phyloP scores from a whole-genome alignment of 148 eudicot species.

The Persicaria tinctoria region DNA sequence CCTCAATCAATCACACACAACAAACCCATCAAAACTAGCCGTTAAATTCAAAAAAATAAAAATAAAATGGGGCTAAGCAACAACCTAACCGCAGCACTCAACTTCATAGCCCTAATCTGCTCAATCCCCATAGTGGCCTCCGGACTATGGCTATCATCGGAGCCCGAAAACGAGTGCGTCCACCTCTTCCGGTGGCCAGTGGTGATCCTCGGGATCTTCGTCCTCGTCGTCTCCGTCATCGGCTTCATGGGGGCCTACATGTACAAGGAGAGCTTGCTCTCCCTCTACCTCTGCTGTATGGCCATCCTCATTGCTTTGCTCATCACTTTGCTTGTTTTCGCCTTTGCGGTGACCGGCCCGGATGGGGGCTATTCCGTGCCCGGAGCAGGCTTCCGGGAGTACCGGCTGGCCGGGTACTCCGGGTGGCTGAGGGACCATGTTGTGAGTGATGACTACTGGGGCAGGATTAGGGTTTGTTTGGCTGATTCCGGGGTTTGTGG shows the following conservation, averaged over 20 bases:
- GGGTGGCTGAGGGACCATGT: constrained; percentile 64
- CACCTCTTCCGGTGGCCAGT: constrained; percentile 81
- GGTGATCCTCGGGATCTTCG: constrained; percentile 43
- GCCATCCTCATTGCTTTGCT: constrained; percentile 60
- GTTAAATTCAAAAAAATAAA: neutral
- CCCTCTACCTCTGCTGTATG: constrained; percentile 62
- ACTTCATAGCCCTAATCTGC: constrained; percentile 73
- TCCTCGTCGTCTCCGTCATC: constrained; percentile 50
- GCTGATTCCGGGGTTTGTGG: constrained; percentile 43
- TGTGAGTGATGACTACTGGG: constrained; percentile 51
- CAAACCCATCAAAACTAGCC: constrained; percentile 2
- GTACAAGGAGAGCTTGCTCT: constrained; percentile 63
- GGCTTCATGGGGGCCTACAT: constrained; percentile 78
- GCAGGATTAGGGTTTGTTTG: constrained; percentile 64
- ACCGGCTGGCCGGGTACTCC: constrained; percentile 62
- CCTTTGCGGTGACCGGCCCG: constrained; percentile 67
- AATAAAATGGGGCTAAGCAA: constrained; percentile 71
- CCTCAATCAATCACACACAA: neutral
- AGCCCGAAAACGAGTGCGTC: constrained; percentile 79
- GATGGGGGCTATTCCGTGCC: constrained; percentile 43
- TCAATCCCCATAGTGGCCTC: constrained; percentile 78
- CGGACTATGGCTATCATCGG: constrained; percentile 84
- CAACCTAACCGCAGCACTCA: constrained; percentile 68
- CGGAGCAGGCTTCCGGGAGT: constrained; percentile 48
- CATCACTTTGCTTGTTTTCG: constrained; percentile 55